Conservation (phyloP, 1,284 basidiomycete species). For the Naganishia cerealis region DNA sequence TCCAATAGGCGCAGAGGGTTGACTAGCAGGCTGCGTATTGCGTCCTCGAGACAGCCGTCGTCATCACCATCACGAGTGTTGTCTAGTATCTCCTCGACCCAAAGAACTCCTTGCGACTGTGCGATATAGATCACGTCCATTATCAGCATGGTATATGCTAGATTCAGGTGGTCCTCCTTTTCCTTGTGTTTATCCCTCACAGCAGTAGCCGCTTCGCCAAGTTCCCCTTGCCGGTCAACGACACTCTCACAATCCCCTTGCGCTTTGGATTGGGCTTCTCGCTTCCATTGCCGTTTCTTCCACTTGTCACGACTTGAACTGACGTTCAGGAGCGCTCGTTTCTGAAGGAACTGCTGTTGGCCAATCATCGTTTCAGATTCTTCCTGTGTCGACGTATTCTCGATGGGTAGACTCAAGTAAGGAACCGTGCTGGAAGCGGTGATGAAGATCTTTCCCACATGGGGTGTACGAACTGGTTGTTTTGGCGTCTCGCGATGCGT, state of each 20-base stretch:
- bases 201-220: not conserved
- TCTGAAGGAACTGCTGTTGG: not conserved
- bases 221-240: not conserved
- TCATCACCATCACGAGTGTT: not conserved
- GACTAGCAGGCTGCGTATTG: not conserved
- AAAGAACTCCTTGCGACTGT: conserved; percentile 14
- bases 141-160: conserved; percentile 29
- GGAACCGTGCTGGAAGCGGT: not conserved
- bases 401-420: not conserved
- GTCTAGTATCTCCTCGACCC: not conserved
- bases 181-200: conserved; percentile 27
- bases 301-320: conserved; percentile 30
- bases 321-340: conserved; percentile 29
- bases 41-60: not conserved
- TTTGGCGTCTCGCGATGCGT: not conserved
- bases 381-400: not conserved
- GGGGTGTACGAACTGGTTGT: not conserved
- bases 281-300: conserved; percentile 29
- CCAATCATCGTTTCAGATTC: not conserved
- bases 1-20: conserved; percentile 21
- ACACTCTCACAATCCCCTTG: not conserved
- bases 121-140: conserved; percentile 22
- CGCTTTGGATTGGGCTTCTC: not conserved
- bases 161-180: conserved; percentile 30
- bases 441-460: conserved; percentile 4